Percentiles rank a stretch among this genome's conserved stretches.
These are phyloP conservation scores for Juglanconis sp. DNA, from an alignment of 2,329 filamentous ascomycete species.

Conservation along the genomic window DNA sequence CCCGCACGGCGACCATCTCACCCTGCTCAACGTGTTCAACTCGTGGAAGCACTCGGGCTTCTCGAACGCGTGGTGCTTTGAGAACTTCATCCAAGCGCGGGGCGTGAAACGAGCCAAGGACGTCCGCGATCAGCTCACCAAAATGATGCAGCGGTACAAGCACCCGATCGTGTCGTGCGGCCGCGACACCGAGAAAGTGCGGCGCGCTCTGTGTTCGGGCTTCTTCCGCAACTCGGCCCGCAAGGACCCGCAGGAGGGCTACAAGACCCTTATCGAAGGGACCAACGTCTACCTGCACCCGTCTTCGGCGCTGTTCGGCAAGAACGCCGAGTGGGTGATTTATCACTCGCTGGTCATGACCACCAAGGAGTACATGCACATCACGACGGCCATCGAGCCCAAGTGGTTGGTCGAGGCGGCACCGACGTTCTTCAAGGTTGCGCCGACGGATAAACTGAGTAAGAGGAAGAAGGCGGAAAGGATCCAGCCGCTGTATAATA, in stretches of 20 bases:
- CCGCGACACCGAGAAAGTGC: constrained; percentile 79
- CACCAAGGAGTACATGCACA: constrained; percentile 98
- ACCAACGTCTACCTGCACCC: constrained; percentile 96
- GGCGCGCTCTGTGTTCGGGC: constrained; percentile 83
- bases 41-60: constrained; percentile 86
- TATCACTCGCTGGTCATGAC: constrained; percentile 90
- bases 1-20: constrained; percentile 89
- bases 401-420: constrained; percentile 93
- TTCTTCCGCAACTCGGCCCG: constrained; percentile 95
- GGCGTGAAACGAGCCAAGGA: constrained; percentile 87
- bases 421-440: constrained; percentile 99
- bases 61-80: constrained; percentile 88
- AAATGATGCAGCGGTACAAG: constrained; percentile 90
- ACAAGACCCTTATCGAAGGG: constrained; percentile 94
- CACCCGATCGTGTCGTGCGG: constrained; percentile 78
- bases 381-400: constrained; percentile 87
- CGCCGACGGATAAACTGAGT: constrained; percentile 77
- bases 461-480: constrained; percentile 92
- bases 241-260: constrained; percentile 94
- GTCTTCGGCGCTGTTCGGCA: constrained; percentile 86
- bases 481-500: constrained; percentile 92
- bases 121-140: constrained; percentile 84
- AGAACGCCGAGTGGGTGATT: constrained; percentile 93
- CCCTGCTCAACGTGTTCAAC: constrained; percentile 94
- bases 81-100: constrained; percentile 94